Evolutionary conservation across 352 stramenopile species (phyloP), one percentile per base, ranked within the genome.

Genomic region (Phytophthora pluvialis): DNA sequence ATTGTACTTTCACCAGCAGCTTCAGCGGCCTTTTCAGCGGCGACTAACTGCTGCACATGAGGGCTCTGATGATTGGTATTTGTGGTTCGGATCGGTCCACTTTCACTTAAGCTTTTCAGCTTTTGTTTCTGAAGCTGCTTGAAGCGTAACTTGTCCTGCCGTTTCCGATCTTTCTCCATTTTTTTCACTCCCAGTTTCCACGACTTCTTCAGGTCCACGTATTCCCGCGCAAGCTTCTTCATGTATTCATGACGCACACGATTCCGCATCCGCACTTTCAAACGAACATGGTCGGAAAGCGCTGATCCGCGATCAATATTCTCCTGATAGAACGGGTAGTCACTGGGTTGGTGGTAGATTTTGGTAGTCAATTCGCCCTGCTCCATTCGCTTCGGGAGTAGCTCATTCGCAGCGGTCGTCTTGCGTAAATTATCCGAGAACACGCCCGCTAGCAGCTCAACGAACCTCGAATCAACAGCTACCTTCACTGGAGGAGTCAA

Each of bases 121-220:
- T 50, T 67, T 33, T 80, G 70, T 13, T 88, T 87, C n/a, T 78
- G 63, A 35, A 94, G 83, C 54, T 84, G 82, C 54, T 96, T 96
- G 33, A 64, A 74, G 5, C 86, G 79, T 25, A 90, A 45, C 49
- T 96, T 96, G 43, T 94, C 86, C 66, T 93, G 84, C 2, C 85
- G 83, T 51, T 96, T 96, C 12, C 86, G 80, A 50, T 93, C 88
- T 56, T 96, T 96, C 58, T 96, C 88, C 48, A 96, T 78, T 54
- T 81, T 90, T 60, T 95, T 96, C 29, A 96, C 85, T 21, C 85
- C 83, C n/a, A 80, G 39, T 53, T 93, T 92, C 88, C 88, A 96
- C 15, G 73, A 58, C 52, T 90, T 91, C 43, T 95, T 92, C 39
- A 94, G 54, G 12, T 94, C 81, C 5, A 94, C 62, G 39, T 93